Base-by-base conservation (phyloP, 257 asterid genomes). In the Fraxinus quadrangulata region DNA sequence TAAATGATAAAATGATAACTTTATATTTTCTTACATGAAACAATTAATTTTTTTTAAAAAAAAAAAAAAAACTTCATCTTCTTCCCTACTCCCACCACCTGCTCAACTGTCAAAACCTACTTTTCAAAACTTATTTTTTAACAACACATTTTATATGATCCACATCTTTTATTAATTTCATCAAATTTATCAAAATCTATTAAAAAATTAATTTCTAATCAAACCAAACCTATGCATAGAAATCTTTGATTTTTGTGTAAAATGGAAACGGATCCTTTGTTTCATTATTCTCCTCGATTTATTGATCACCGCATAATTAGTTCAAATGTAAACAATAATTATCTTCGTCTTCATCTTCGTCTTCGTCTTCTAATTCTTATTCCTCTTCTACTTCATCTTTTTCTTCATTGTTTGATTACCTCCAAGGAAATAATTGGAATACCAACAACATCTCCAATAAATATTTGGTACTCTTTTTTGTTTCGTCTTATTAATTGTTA, bases 381-480 rank as follows among this genome's bases (percentile, higher is more conserved):
- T 86, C 89, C 10, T 75, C 92, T 78, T 89, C 90, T 10, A 81
- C 88, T 45, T 56, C 83, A 14, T 71, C 87, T 6, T 6, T 36
- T 6, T 36, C 40, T 6, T 36, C 10, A 30, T 36, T 36, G 56
- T 30, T 23, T 34, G 78, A 78, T 77, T 67, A 67, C 70, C 82
- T 80, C 12, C 76, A 72, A 19, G 71, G 73, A 24, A 36, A 54
- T 59, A 76, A 31, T 70, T 75, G 78, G 78, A 84, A 81, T 81
- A 83, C 84, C 85, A 73, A 85, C 7, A 24, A 79, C 5, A 78
- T 86, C 77, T 80, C 86, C 28, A 94, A 96, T 89, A 88, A 83
- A 9, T 72, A 19, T 79, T 77, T 17, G 19, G 3, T 17, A 24
- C 67, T 73, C 21, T 33, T 34, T 54, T 9, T 56, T 37, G 26